Evolutionary conservation across 805 yeast genomes (phyloP).

Genomic region (Suhomyces pyralidae): DNA sequence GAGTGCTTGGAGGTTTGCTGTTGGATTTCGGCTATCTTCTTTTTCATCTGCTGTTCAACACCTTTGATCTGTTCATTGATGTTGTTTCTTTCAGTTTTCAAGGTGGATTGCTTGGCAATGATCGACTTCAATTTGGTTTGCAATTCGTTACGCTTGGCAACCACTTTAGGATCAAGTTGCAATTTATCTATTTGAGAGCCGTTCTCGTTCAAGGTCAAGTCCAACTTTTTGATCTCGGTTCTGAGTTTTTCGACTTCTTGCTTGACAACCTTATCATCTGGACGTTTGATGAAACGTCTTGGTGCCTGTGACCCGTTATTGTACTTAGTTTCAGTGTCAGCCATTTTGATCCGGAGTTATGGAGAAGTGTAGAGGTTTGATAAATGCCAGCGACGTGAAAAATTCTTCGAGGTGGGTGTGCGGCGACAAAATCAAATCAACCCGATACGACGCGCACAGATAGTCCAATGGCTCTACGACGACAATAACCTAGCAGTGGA

Average conservation of each 20-base stretch:
- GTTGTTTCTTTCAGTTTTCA: slow-evolving; percentile 46
- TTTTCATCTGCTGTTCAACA: slow-evolving; percentile 67
- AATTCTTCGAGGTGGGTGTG: slow-evolving; percentile 5
- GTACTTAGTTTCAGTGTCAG: slow-evolving; percentile 7
- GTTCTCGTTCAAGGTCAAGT: slow-evolving; percentile 49
- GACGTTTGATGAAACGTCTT: slow-evolving; percentile 66
- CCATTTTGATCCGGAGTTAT: neutral
- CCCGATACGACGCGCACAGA: too few species aligned
- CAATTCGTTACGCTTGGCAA: slow-evolving; percentile 32
- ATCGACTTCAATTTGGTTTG: slow-evolving; percentile 39
- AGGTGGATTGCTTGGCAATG: slow-evolving; percentile 45
- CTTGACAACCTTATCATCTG: slow-evolving; percentile 66
- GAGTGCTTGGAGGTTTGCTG: slow-evolving; percentile 65
- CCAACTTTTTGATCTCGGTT: slow-evolving; percentile 62
- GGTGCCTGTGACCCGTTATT: slow-evolving; percentile 4
- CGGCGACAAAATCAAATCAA: neutral
- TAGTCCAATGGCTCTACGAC: too few species aligned
- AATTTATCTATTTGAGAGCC: slow-evolving; percentile 50
- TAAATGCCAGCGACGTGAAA: slow-evolving; percentile 8
- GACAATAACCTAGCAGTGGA: too few species aligned
- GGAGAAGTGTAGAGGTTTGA: neutral
- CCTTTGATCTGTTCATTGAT: slow-evolving; percentile 70
- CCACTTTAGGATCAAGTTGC: slow-evolving; percentile 29
- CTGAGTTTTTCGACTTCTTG: slow-evolving; percentile 52
- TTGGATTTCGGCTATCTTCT: slow-evolving; percentile 72